Conservation (phyloP, 805 yeast species). For the Nakazawaea pomicola region DNA sequence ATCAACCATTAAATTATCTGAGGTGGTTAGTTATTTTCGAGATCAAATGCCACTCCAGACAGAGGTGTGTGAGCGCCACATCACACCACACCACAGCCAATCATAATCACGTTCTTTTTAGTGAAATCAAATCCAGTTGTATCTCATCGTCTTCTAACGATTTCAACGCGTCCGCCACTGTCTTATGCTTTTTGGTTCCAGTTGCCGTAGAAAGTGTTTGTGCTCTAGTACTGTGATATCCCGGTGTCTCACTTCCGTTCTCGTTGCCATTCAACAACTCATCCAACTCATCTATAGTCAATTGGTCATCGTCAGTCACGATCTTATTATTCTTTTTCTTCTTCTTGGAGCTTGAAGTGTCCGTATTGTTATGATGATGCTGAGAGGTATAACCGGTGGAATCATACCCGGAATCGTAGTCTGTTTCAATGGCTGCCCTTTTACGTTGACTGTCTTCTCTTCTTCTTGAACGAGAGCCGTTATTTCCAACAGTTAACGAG, state of each 20-base stretch:
- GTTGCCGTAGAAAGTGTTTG: neutral
- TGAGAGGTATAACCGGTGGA: slow-evolving; percentile 24
- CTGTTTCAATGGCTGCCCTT: slow-evolving; percentile 24
- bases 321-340: neutral
- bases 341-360: neutral
- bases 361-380: neutral
- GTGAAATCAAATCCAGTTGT: slow-evolving; percentile 6
- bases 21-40: too few relatives aligned
- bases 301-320: slow-evolving; percentile 9
- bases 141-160: slow-evolving; percentile 9
- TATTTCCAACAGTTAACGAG: neutral
- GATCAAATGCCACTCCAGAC: too few relatives aligned
- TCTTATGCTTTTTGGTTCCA: slow-evolving; percentile 10
- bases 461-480: slow-evolving; percentile 24
- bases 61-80: too few relatives aligned
- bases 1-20: too few relatives aligned
- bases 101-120: slow-evolving; percentile 6
- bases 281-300: slow-evolving; percentile 13
- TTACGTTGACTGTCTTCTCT: slow-evolving; percentile 30
- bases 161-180: slow-evolving; percentile 9
- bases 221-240: slow-evolving; percentile 10
- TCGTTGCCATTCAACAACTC: slow-evolving; percentile 11
- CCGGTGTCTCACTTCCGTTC: slow-evolving; percentile 1
- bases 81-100: too few relatives aligned
- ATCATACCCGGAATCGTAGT: slow-evolving; percentile 29